phyloP scores from a whole-genome alignment of 176 grass and related monocot genomes.

The bread wheat (Triticum aestivum) region DNA sequence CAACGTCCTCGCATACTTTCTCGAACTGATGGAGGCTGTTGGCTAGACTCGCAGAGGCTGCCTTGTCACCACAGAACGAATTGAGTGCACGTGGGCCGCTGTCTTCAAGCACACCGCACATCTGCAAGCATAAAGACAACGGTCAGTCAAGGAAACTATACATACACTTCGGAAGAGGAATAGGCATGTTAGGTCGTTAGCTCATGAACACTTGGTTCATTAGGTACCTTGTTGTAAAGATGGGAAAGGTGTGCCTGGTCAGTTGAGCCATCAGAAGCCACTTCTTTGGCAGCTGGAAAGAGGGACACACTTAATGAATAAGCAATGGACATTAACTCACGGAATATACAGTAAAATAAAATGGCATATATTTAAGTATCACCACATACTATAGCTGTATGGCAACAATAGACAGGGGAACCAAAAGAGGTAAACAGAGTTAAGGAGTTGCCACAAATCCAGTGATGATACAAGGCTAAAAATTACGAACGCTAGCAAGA shows the following conservation, averaged over 20 bases:
- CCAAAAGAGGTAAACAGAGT: not conserved
- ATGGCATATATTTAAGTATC: not conserved
- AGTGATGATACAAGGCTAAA: not conserved
- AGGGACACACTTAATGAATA: constrained; percentile 23
- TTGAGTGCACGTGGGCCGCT: constrained; percentile 48
- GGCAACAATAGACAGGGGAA: not conserved
- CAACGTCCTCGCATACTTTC: constrained; percentile 46
- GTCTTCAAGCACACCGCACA: constrained; percentile 74
- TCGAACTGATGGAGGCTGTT: constrained; percentile 61
- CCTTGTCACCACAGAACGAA: constrained; percentile 60
- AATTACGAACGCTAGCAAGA: not conserved
- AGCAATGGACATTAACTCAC: constrained; percentile 25
- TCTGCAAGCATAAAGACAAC: constrained; percentile 45
- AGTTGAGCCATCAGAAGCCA: constrained; percentile 35
- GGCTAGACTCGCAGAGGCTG: constrained; percentile 46
- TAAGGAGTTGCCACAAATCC: not conserved
- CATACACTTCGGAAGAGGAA: not conserved
- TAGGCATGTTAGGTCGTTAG: not conserved
- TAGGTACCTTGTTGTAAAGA: constrained; percentile 87
- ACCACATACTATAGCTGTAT: constrained; percentile 10
- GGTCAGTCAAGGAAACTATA: not conserved
- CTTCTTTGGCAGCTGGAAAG: constrained; percentile 54
- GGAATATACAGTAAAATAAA: constrained; percentile 15
- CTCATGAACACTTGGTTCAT: not conserved
- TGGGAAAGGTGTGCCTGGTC: constrained; percentile 41